phyloP scores from a whole-genome alignment of 78 protist species.

The Dictyostelium discoideum region DNA sequence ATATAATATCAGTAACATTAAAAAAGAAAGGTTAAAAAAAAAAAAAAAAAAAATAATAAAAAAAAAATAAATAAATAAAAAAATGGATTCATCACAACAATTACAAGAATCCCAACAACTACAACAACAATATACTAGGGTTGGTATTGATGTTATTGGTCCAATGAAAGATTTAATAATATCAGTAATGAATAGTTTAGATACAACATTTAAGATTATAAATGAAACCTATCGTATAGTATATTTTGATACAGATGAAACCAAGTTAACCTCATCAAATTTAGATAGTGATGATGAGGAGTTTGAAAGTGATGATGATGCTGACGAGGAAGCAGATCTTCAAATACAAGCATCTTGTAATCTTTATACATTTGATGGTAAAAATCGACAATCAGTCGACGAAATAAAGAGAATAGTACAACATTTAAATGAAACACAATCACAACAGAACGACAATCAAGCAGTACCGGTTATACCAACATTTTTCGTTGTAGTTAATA shows the following conservation, averaged over 20 bases:
- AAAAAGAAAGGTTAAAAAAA: background rate
- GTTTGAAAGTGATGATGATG: slow-evolving; percentile 10
- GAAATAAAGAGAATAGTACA: slow-evolving; percentile 17
- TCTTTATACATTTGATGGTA: slow-evolving; percentile 42
- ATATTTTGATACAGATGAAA: slow-evolving; percentile 52
- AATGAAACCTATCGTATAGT: background rate
- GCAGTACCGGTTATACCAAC: slow-evolving; percentile 22
- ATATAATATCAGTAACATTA: background rate
- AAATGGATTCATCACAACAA: background rate
- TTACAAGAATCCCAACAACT: background rate
- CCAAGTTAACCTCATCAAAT: slow-evolving; percentile 9
- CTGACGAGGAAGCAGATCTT: slow-evolving; percentile 28
- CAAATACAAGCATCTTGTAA: slow-evolving; percentile 54
- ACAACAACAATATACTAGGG: slow-evolving; percentile 8
- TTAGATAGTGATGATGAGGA: slow-evolving; percentile 45
- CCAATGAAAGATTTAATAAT: slow-evolving; percentile 38
- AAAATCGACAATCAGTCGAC: slow-evolving; percentile 31
- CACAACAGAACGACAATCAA: background rate
- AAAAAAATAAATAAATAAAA: background rate
- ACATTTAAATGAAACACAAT: background rate
- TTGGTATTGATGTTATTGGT: slow-evolving; percentile 57
- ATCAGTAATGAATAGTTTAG: slow-evolving; percentile 19
- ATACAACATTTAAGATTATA: slow-evolving; percentile 15
- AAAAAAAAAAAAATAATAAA: background rate
- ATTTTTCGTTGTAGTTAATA: slow-evolving; percentile 45